Evolutionary conservation across 31 red algal genomes (phyloP), one percentile per base, ranked within the genome.

Genomic region (Odonthalia washingtoniensis): DNA sequence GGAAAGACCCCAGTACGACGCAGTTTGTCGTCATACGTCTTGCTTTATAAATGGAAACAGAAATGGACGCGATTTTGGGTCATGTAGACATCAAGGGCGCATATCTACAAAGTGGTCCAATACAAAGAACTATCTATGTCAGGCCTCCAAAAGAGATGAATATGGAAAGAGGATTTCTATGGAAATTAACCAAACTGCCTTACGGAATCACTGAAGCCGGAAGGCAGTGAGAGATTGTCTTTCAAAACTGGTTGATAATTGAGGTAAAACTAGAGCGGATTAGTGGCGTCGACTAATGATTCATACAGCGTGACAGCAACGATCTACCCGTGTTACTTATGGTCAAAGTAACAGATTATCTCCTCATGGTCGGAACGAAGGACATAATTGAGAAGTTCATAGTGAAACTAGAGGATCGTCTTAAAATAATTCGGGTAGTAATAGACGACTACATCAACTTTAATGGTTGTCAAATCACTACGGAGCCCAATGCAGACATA

Each of bases 1-100:
- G 30, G 2, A 72, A 72, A 18, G 68, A 72, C 68, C 43, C 38
- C 68, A n/a, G n/a, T n/a, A n/a, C n/a, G n/a, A n/a, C n/a, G n/a
- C n/a, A n/a, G n/a, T n/a, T n/a, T n/a, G n/a, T n/a, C n/a, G n/a
- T n/a, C n/a, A n/a, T n/a, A n/a, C n/a, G n/a, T n/a, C n/a, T n/a
- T n/a, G n/a, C n/a, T n/a, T n/a, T n/a, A n/a, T n/a, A n/a, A n/a
- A n/a, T n/a, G n/a, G n/a, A n/a, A n/a, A n/a, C n/a, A n/a, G n/a
- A n/a, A n/a, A n/a, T n/a, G n/a, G n/a, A n/a, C n/a, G n/a, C n/a
- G n/a, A n/a, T n/a, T n/a, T n/a, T n/a, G n/a, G n/a, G n/a, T n/a
- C n/a, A n/a, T n/a, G n/a, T n/a, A n/a, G n/a, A n/a, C n/a, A n/a
- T n/a, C n/a, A n/a, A n/a, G n/a, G n/a, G n/a, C n/a, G n/a, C n/a